phyloP scores from a whole-genome alignment of 208 protist genomes.

The Wallacemonas sp. region DNA sequence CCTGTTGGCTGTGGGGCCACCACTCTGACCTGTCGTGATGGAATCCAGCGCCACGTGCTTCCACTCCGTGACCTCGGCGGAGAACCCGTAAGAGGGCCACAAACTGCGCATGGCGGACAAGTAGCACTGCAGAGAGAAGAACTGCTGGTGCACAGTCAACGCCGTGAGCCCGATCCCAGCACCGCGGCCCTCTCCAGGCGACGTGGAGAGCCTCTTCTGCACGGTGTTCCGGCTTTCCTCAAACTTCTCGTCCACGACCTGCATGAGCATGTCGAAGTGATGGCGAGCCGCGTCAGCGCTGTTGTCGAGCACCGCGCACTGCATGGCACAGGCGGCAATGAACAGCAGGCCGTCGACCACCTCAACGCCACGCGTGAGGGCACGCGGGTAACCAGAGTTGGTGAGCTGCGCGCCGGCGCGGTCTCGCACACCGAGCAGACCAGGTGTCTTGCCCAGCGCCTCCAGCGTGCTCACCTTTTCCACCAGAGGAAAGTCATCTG shows the following conservation, averaged over 20 bases:
- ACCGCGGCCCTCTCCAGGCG: too few species aligned
- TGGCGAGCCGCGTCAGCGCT: constrained; percentile 24
- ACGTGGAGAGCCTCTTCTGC: neutral
- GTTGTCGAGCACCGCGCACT: constrained; percentile 48
- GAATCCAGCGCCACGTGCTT: neutral
- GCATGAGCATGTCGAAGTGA: constrained; percentile 50
- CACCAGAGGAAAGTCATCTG: constrained; percentile 79
- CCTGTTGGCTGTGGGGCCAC: neutral
- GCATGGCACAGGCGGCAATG: constrained; percentile 54
- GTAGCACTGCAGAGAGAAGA: constrained; percentile 67
- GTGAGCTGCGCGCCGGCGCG: constrained; percentile 13
- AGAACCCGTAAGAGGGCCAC: constrained; percentile 35
- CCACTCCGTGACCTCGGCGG: neutral
- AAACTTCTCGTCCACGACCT: constrained; percentile 76
- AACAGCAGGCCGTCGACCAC: constrained; percentile 61
- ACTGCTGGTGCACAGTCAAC: constrained; percentile 30
- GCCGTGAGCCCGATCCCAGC: neutral
- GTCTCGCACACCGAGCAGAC: constrained; percentile 46
- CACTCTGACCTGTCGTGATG: neutral
- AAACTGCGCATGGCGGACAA: constrained; percentile 48
- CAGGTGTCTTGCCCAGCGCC: constrained; percentile 40
- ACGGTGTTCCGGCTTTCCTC: constrained; percentile 19
- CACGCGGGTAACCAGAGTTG: constrained; percentile 40
- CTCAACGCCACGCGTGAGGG: constrained; percentile 43
- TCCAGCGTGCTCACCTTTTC: constrained; percentile 28